Percentiles rank a stretch among this genome's conserved stretches.
Evolutionary conservation across 495 filamentous ascomycete species (phyloP).

Genomic region (Pseudoneurospora amorphoporcata): DNA sequence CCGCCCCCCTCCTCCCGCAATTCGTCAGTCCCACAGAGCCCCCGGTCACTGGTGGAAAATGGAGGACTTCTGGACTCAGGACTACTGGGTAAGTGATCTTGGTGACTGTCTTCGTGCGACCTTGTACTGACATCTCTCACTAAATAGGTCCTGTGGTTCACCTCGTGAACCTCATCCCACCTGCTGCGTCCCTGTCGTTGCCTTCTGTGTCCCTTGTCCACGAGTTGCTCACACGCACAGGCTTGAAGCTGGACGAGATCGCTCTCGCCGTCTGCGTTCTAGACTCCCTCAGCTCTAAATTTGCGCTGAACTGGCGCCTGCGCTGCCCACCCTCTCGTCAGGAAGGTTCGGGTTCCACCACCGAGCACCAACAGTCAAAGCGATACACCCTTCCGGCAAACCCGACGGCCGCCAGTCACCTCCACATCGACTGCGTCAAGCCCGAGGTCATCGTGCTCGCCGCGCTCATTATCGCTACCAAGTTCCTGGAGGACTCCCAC

Average conservation of each 20-base stretch:
- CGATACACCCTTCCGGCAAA: constrained; percentile 36
- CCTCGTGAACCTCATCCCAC: constrained; percentile 44
- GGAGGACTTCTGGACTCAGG: constrained; percentile 29
- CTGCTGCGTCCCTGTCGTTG: constrained; percentile 37
- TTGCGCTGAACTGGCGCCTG: constrained; percentile 43
- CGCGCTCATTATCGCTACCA: constrained; percentile 40
- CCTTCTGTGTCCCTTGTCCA: constrained; percentile 42
- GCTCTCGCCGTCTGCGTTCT: constrained; percentile 46
- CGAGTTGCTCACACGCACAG: constrained; percentile 39
- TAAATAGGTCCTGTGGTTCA: constrained; percentile 42
- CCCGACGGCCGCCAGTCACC: constrained; percentile 14
- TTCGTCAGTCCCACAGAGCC: constrained; percentile 29
- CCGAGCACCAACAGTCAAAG: constrained; percentile 15
- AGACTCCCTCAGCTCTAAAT: constrained; percentile 44
- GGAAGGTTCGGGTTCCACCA: background rate
- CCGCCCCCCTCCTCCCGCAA: constrained; percentile 42
- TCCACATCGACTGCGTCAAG: constrained; percentile 44
- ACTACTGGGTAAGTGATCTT: constrained; percentile 33
- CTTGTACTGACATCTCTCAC: background rate
- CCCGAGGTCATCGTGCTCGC: constrained; percentile 43
- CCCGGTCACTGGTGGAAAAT: constrained; percentile 32
- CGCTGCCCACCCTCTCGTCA: constrained; percentile 30
- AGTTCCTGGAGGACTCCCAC: constrained; percentile 43
- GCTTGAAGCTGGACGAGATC: constrained; percentile 38
- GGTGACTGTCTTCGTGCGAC: background rate